These are phyloP conservation scores for Phaseolus lunatus DNA, from an alignment of 306 rosid species.

Conservation along the genomic window DNA sequence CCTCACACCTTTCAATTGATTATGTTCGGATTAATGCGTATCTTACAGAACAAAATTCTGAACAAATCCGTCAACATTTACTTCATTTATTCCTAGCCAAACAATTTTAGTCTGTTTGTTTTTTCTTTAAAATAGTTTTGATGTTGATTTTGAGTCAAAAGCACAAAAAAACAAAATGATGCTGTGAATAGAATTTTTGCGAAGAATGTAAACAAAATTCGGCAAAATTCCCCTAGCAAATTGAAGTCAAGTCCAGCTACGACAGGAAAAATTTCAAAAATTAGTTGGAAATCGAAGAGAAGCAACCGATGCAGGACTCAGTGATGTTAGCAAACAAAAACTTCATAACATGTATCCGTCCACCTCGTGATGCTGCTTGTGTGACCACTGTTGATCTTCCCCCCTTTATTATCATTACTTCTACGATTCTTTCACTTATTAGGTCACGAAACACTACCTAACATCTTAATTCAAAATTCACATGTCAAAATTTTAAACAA, in stretches of 20 bases:
- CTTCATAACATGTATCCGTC: slow-evolving; percentile 44
- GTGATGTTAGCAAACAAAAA: slow-evolving; percentile 49
- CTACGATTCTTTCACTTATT: slow-evolving; percentile 29
- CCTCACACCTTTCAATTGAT: background rate
- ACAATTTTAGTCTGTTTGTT: too few species aligned
- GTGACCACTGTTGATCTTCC: slow-evolving; percentile 19
- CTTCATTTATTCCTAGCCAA: too few species aligned
- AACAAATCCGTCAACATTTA: background rate
- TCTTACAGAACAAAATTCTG: background rate
- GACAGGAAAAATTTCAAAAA: too few species aligned
- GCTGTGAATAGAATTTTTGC: too few species aligned
- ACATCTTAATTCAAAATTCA: background rate
- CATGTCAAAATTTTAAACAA: background rate
- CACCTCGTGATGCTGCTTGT: slow-evolving; percentile 50
- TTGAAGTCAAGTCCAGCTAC: too few species aligned
- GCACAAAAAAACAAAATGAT: too few species aligned
- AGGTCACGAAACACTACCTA: slow-evolving; percentile 30
- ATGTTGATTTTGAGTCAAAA: too few species aligned
- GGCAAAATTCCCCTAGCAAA: too few species aligned
- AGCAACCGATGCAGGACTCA: slow-evolving; percentile 38
- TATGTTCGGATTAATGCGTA: background rate
- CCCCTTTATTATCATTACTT: slow-evolving; percentile 32
- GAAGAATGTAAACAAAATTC: too few species aligned
- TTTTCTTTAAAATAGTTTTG: too few species aligned
- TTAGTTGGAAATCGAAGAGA: slow-evolving; percentile 42